A percentile compares a stretch with the other conserved stretches of the same genome.
Evolutionary conservation across 1,284 basidiomycete genomes (phyloP).

Genomic region (Gymnopus androsaceus): DNA sequence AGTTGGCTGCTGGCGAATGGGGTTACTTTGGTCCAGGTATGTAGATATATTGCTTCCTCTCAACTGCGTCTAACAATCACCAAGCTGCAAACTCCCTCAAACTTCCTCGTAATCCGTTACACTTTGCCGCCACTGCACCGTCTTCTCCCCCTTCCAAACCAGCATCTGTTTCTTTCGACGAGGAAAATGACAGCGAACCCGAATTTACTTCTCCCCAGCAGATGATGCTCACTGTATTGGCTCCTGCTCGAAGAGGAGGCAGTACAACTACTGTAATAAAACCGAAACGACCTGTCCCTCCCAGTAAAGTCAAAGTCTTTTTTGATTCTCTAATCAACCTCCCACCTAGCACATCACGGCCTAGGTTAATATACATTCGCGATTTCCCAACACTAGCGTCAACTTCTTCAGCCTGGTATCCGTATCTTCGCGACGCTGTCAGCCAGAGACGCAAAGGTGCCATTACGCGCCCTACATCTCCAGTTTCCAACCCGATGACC

Average conservation of each 20-base stretch:
- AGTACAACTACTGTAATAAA: constrained; percentile 40
- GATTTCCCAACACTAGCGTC: constrained; percentile 76
- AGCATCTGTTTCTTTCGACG: constrained; percentile 34
- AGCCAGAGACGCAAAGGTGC: constrained; percentile 68
- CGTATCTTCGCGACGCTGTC: constrained; percentile 74
- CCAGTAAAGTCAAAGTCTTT: constrained; percentile 63
- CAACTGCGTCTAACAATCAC: constrained; percentile 15
- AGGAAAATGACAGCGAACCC: constrained; percentile 57
- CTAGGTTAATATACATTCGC: constrained; percentile 82
- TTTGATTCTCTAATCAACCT: constrained; percentile 76
- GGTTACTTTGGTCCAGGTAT: constrained; percentile 75
- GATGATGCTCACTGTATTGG: constrained; percentile 64
- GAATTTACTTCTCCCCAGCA: constrained; percentile 42
- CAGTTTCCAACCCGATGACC: constrained; percentile 68
- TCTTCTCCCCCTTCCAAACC: constrained; percentile 30
- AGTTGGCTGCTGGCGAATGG: constrained; percentile 80
- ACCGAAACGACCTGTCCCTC: constrained; percentile 44
- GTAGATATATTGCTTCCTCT: constrained; percentile 20
- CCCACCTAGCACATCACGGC: constrained; percentile 39
- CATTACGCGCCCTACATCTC: constrained; percentile 54
- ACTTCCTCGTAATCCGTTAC: constrained; percentile 70
- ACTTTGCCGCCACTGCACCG: constrained; percentile 53
- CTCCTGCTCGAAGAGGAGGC: constrained; percentile 44
- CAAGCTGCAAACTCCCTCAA: constrained; percentile 66
- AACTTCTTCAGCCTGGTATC: constrained; percentile 78